These are phyloP conservation scores for Fusarium dlaminii DNA, from an alignment of 2,329 filamentous ascomycete genomes.

Conservation along the genomic window DNA sequence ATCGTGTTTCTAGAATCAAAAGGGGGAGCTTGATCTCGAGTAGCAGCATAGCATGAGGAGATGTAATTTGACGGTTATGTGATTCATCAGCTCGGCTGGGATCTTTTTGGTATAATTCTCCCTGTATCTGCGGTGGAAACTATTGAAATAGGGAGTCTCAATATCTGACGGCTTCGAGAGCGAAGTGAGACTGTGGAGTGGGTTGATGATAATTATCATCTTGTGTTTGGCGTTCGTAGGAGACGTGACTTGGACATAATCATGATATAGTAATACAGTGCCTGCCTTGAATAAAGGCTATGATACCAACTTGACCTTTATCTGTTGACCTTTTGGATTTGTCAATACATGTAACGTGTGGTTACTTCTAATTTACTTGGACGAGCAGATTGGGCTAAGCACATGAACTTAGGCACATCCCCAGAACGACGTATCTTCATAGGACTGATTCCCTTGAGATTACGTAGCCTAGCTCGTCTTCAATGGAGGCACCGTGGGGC, in stretches of 20 bases:
- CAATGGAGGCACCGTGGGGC: neutral
- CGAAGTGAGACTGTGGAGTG: neutral
- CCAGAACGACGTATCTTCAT: neutral
- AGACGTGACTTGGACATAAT: constrained; percentile 30
- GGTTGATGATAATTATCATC: constrained; percentile 1
- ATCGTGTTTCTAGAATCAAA: constrained; percentile 18
- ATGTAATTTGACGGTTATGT: constrained; percentile 9
- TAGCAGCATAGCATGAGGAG: neutral
- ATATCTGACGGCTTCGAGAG: constrained; percentile 1
- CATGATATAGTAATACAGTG: constrained; percentile 37
- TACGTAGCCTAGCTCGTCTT: neutral
- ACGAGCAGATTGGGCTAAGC: neutral
- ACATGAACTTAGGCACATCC: neutral
- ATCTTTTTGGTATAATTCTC: neutral
- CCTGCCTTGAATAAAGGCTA: constrained; percentile 8
- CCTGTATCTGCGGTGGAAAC: neutral
- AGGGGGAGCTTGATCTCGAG: neutral
- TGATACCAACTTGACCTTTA: neutral
- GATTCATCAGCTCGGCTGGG: neutral
- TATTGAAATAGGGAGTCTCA: neutral
- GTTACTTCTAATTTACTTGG: neutral
- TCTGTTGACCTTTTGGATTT: neutral
- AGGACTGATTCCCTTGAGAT: neutral
- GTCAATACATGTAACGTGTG: neutral
- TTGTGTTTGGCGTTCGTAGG: constrained; percentile 17